Evolutionary conservation across 495 filamentous ascomycete genomes (phyloP), one percentile per base, ranked within the genome.

Genomic region (Aspergillus mulundensis): DNA sequence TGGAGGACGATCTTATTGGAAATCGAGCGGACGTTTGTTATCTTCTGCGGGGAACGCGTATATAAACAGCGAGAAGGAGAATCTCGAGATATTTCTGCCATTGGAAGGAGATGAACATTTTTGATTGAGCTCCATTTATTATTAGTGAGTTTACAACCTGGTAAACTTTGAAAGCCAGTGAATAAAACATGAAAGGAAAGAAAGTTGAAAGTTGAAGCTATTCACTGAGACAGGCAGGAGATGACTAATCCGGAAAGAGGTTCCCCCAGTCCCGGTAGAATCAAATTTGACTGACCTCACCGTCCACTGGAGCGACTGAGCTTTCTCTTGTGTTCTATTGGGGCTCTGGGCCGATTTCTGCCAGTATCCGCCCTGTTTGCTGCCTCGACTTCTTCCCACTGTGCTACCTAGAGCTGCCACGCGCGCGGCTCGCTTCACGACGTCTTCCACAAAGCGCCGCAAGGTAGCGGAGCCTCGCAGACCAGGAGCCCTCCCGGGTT

Each of bases 391-490:
- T 16, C 50, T 57, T 53, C 40, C 53, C 57, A 59, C 43, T 54
- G 61, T 67, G 61, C 62, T 70, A 61, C 66, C 68, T 62, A 64
- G 75, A 78, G 75, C 75, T 78, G 75, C 73, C 71, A 72, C 73
- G 60, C 61, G 58, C 65, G 84, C 86, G 88, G 87, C 87, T 88
- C 87, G 75, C 80, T 82, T 82, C 87, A 91, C 81, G 69, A 91
- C 88, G 89, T 88, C 89, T 84, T 89, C 87, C 76, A 81, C 80
- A 80, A 95, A 95, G 87, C 91, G 90, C 84, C 82, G 90, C 71
- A 91, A 87, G 81, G 81, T 91, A 73, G 84, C 81, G 64, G 81
- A 81, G 69, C 76, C 78, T 68, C 65, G 66, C 63, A 70, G 63
- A 69, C 68, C 66, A 61, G 60, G 61, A 53, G 42, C 63, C 38